Percentiles rank a stretch among this genome's conserved stretches.
Evolutionary conservation across 495 filamentous ascomycete species (phyloP).

Genomic region (Corynascus novoguineensis): DNA sequence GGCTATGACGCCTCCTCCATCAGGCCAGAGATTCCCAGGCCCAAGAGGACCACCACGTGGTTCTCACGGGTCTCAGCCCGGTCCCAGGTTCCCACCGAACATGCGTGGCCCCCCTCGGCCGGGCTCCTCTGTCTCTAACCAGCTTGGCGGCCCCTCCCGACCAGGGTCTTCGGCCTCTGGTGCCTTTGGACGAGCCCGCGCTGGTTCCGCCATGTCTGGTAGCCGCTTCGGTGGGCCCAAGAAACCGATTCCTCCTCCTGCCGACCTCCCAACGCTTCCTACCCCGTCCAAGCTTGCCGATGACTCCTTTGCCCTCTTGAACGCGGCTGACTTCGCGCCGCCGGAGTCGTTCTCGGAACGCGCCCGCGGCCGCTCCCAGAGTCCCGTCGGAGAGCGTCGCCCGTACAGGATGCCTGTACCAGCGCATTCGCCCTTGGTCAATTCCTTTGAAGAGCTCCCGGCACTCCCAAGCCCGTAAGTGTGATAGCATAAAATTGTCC

Average conservation of each 20-base stretch:
- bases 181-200: slow-evolving; percentile 43
- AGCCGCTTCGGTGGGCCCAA: slow-evolving; percentile 35
- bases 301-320: slow-evolving; percentile 64
- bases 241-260: slow-evolving; percentile 67
- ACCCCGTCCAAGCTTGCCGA: slow-evolving; percentile 83
- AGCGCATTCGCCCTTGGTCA: slow-evolving; percentile 69
- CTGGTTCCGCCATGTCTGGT: slow-evolving; percentile 34
- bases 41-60: slow-evolving; percentile 31
- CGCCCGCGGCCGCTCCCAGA: slow-evolving; percentile 69
- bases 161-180: slow-evolving; percentile 66
- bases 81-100: slow-evolving; percentile 29
- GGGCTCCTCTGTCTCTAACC: slow-evolving; percentile 38
- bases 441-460: slow-evolving; percentile 80
- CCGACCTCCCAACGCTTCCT: slow-evolving; percentile 68
- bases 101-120: slow-evolving; percentile 39
- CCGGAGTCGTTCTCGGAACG: slow-evolving; percentile 62
- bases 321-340: slow-evolving; percentile 81
- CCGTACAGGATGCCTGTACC: slow-evolving; percentile 67
- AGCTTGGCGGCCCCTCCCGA: slow-evolving; percentile 40
- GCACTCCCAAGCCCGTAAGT: slow-evolving; percentile 89
- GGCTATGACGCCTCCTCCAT: slow-evolving; percentile 95
- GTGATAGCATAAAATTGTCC: background rate
- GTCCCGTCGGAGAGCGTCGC: slow-evolving; percentile 66
- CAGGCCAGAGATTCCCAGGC: slow-evolving; percentile 61
- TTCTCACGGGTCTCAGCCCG: slow-evolving; percentile 35